Evolutionary conservation across 176 grass and related monocot genomes (phyloP), one percentile per base, ranked within the genome.

Genomic region (Avena insularis): DNA sequence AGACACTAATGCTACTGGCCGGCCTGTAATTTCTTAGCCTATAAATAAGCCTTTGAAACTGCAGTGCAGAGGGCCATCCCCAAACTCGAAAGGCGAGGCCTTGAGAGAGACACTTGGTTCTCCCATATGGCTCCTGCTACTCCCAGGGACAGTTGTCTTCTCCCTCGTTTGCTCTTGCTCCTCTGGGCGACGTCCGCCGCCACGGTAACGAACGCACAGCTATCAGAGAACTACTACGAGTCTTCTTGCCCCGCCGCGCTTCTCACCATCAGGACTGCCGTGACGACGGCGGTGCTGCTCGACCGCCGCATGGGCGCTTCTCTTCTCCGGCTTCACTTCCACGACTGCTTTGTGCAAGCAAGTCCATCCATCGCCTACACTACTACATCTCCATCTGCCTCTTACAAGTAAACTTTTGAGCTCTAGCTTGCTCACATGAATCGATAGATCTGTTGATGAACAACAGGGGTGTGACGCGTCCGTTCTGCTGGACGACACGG

Each of bases 341-440:
- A 95, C 46, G 93, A 95, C 80, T 92, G 90, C 84, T 95, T 95
- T 71, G 93, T 95, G 63, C 90, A 92, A 77, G 93, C 83, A 88
- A 90, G 75, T 88, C 29, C 29, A 29, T 29, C 63, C 62, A 31
- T 31, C 2, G 2, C 27, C 51, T 69, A 15, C 19, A 75, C 29
- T 29, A 29, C 29, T 29, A 29, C 29, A 29, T 29, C 29, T 29
- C 29, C 29, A 29, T 75, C 7, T 29, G 15, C 72, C 48, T 14
- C 23, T 43, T 43, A 29, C 29, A 29, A 29, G 29, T 29, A 29
- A 29, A 29, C 29, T 29, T 29, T 29, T 29, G 29, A 1, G 29
- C 29, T 29, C 29, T 43, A 43, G 40, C 40, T 43, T 7, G 40
- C 40, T 48, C 20, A 23, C n/a, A 9, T 74, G 71, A 75, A 75